phyloP scores from a whole-genome alignment of 2,329 filamentous ascomycete genomes.

The Colletotrichum tropicale region DNA sequence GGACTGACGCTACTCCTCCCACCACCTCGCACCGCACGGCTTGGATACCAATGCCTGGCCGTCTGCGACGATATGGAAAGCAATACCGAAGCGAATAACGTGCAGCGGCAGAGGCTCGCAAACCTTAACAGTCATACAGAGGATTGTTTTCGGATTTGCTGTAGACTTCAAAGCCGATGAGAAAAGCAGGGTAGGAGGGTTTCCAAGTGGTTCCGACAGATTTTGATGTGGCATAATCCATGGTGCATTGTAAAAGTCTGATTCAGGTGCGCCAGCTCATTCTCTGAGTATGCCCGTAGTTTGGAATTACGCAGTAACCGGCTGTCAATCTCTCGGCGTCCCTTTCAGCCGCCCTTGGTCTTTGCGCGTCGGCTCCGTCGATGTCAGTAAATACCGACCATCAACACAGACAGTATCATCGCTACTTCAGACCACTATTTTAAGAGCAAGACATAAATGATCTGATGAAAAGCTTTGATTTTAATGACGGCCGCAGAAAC shows the following conservation, averaged over 20 bases:
- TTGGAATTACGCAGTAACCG: not conserved
- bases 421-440: not conserved
- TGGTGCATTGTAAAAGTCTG: not conserved
- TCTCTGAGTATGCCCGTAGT: not conserved
- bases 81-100: accelerated
- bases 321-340: not conserved
- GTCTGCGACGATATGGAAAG: not conserved
- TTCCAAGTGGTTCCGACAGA: not conserved
- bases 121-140: accelerated
- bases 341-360: not conserved
- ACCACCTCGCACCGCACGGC: not conserved
- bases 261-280: not conserved
- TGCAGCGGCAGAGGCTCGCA: not conserved
- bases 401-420: not conserved
- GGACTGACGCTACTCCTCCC: not conserved
- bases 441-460: not conserved
- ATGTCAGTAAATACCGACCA: not conserved
- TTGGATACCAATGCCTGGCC: not conserved
- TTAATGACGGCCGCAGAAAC: not conserved
- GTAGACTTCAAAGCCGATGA: not conserved
- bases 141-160: not conserved
- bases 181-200: not conserved
- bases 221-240: not conserved
- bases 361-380: not conserved
- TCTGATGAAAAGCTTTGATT: not conserved